Percentiles rank a stretch among this genome's conserved stretches.
Evolutionary conservation across 108 stramenopile species (phyloP).

Genomic region (Licmophora abbreviata): DNA sequence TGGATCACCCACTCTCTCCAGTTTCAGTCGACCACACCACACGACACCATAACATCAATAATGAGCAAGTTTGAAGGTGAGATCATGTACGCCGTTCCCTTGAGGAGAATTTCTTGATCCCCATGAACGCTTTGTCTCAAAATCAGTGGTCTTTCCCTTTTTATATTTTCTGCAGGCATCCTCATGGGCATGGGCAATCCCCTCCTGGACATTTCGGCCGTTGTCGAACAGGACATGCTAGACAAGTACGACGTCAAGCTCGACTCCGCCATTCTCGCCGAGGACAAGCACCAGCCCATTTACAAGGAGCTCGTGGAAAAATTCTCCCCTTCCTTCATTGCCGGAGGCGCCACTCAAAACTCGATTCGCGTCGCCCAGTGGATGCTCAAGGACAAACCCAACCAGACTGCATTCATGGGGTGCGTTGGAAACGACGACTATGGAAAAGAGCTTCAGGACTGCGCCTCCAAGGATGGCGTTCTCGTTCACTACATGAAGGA

Average conservation of each 20-base stretch:
- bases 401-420: slow-evolving; percentile 85
- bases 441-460: slow-evolving; percentile 73
- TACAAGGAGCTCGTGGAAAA: slow-evolving; percentile 88
- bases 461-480: slow-evolving; percentile 92
- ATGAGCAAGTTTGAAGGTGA: no score
- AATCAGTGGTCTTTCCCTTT: background rate
- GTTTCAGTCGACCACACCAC: no score
- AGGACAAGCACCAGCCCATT: slow-evolving; percentile 93
- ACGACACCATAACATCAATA: no score
- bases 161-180: slow-evolving; percentile 34
- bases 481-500: slow-evolving; percentile 95
- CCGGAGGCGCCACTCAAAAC: slow-evolving; percentile 99
- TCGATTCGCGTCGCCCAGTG: slow-evolving; percentile 99
- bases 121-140: no score
- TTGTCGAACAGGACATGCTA: slow-evolving; percentile 85
- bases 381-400: slow-evolving; percentile 77
- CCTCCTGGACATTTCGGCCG: slow-evolving; percentile 96
- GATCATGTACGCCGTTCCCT: no score
- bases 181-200: slow-evolving; percentile 99
- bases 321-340: slow-evolving; percentile 91
- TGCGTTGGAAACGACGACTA: slow-evolving; percentile 91
- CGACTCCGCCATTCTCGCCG: slow-evolving; percentile 96
- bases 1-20: no score
- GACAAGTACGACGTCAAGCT: slow-evolving; percentile 93
- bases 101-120: no score